Conservation (phyloP, 192 early-diverging fungal species). For the Phycomyces blakesleeanus region DNA sequence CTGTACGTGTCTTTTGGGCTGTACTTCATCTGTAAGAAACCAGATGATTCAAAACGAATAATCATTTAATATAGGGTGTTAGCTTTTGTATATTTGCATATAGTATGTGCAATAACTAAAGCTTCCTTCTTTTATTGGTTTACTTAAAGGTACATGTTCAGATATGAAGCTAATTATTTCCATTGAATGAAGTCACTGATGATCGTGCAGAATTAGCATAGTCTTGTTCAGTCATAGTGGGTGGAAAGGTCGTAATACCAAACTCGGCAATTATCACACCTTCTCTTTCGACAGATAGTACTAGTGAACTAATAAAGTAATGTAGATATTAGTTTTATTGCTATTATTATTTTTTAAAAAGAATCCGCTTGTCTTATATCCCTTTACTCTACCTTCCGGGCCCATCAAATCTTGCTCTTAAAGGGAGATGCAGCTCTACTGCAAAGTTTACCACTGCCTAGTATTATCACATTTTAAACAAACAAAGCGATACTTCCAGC, state of each 20-base stretch:
- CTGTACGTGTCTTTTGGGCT: too few relatives aligned
- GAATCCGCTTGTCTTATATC: not conserved
- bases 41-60: too few relatives aligned
- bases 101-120: too few relatives aligned
- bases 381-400: not conserved
- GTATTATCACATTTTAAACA: not conserved
- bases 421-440: not conserved
- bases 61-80: too few relatives aligned
- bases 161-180: conserved; percentile 1
- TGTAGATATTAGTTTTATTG: not conserved
- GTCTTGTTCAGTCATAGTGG: not conserved
- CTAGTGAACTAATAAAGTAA: not conserved
- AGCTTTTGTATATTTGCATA: too few relatives aligned
- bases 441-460: not conserved
- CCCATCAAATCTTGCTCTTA: not conserved
- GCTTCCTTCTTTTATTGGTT: too few relatives aligned
- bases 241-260: not conserved
- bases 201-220: not conserved
- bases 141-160: not conserved
- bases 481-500: not conserved
- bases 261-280: not conserved
- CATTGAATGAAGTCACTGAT: conserved; percentile 9
- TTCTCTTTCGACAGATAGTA: not conserved
- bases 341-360: too few relatives aligned
- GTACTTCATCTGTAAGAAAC: too few relatives aligned